Percentiles rank a stretch among this genome's conserved stretches.
Evolutionary conservation across 108 stramenopile genomes (phyloP).

Genomic region (Skeletonema menzelii): DNA sequence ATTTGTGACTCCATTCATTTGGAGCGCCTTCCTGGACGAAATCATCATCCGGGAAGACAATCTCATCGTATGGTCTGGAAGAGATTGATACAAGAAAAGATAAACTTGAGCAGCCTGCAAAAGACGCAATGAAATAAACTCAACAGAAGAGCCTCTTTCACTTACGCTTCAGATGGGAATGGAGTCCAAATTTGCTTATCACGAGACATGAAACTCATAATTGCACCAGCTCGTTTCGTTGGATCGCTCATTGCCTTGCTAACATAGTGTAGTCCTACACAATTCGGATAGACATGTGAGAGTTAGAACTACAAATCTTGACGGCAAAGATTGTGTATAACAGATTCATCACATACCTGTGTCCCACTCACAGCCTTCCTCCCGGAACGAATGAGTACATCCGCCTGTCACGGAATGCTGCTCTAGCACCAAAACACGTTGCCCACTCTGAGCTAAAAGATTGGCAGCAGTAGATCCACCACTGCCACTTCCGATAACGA

Average conservation of each 20-base stretch:
- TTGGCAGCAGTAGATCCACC: conserved; percentile 63
- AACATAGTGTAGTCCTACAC: conserved; percentile 22
- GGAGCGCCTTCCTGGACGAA: conserved; percentile 34
- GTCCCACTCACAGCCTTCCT: conserved; percentile 52
- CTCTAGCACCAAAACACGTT: conserved; percentile 58
- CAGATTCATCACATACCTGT: conserved; percentile 26
- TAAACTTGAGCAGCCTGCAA: neutral
- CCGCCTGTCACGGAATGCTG: conserved; percentile 64
- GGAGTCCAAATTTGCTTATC: conserved; percentile 39
- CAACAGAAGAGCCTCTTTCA: neutral
- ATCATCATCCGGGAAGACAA: conserved; percentile 35
- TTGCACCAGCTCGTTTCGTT: conserved; percentile 36
- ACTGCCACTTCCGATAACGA: conserved; percentile 73
- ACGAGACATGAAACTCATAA: conserved; percentile 46
- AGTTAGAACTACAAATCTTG: neutral
- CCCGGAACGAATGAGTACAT: conserved; percentile 61
- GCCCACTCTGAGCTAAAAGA: conserved; percentile 50
- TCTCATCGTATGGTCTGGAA: conserved; percentile 38
- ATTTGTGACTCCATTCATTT: conserved; percentile 34
- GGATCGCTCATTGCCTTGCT: conserved; percentile 47
- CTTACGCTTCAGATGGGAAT: conserved; percentile 10
- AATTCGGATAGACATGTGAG: neutral
- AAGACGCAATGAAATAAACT: neutral
- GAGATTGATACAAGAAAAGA: neutral
- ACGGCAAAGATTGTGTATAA: neutral